These are phyloP conservation scores for Fusarium albosuccineum DNA, from an alignment of 2,329 filamentous ascomycete genomes.

Conservation along the genomic window DNA sequence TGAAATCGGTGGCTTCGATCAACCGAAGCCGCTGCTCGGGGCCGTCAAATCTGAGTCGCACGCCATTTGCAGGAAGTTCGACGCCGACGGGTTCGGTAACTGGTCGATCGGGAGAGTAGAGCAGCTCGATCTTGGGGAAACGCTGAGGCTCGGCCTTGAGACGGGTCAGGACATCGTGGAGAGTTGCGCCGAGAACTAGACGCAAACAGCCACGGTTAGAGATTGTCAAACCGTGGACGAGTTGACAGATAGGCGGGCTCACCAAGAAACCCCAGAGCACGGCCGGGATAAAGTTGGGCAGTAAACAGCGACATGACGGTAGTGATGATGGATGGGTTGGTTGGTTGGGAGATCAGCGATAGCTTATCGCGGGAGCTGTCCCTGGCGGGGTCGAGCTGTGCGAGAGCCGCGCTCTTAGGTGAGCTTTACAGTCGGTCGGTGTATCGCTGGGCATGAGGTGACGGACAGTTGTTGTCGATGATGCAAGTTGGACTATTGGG, in stretches of 20 bases:
- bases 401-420: slow-evolving; percentile 31
- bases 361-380: slow-evolving; percentile 36
- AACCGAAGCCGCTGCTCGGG: slow-evolving; percentile 91
- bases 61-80: slow-evolving; percentile 83
- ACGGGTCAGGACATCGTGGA: slow-evolving; percentile 89
- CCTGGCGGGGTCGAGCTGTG: slow-evolving; percentile 40
- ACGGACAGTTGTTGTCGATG: not conserved
- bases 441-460: slow-evolving; percentile 25
- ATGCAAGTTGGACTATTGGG: not conserved
- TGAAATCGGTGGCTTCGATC: slow-evolving; percentile 92
- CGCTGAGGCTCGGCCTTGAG: slow-evolving; percentile 87
- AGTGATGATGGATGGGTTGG: not conserved
- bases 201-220: not conserved
- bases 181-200: slow-evolving; percentile 86
- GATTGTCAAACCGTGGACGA: not conserved
- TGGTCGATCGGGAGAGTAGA: slow-evolving; percentile 82
- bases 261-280: slow-evolving; percentile 73
- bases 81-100: slow-evolving; percentile 81
- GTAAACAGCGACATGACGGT: slow-evolving; percentile 63
- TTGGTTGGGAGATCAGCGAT: slow-evolving; percentile 5
- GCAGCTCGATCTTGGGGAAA: slow-evolving; percentile 86
- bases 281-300: slow-evolving; percentile 75
- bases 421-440: slow-evolving; percentile 9
- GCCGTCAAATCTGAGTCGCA: slow-evolving; percentile 93
- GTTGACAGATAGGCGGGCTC: slow-evolving; percentile 35